Evolutionary conservation across 257 asterid genomes (phyloP), one percentile per base, ranked within the genome.

Genomic region (Capsicum baccatum): DNA sequence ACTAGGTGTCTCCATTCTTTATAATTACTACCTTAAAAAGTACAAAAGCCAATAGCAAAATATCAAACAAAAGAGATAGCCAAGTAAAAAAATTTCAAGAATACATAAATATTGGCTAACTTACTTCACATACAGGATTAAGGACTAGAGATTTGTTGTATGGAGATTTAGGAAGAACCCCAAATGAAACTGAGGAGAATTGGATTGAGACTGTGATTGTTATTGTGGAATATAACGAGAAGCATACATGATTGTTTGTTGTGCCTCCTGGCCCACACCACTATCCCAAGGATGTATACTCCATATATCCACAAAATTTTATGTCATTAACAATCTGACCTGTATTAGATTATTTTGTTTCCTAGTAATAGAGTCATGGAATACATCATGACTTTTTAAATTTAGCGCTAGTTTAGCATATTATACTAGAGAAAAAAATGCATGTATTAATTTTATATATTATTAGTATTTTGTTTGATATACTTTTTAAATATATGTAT

Each of bases 1-100:
- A 17, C 14, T 56, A 17, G 87, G 47, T 60, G 69, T 16, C 8
- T 86, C 89, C 91, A 86, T 88, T 81, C 82, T 58, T 84, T 44
- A 63, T 9, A 19, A 33, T 9, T 54, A 39, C 64, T 62, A 68
- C 63, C 19, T 54, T 35, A 67, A 56, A 7, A 73, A 17, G 42
- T 42, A 82, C 37, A 15, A 62, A 69, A 16, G 37, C 42, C 26
- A 19, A 6, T 9, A 58, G 16, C 21, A n/a, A 19, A 3, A 68
- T 56, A 44, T 37, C 26, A 15, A 3, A 14, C 47, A 16, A 76
- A 73, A 56, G 19, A 69, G 54, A 48, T 6, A 50, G 0, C 8
- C 60, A 19, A 19, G 44, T 74, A 19, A 1, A 48, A 37, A n/a
- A 15, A 12, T 26, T 6, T 35, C 48, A 67, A 67, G 48, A n/a